phyloP scores from a whole-genome alignment of 371 early-diverging fungal species.

The Apophysomyces elegans region DNA sequence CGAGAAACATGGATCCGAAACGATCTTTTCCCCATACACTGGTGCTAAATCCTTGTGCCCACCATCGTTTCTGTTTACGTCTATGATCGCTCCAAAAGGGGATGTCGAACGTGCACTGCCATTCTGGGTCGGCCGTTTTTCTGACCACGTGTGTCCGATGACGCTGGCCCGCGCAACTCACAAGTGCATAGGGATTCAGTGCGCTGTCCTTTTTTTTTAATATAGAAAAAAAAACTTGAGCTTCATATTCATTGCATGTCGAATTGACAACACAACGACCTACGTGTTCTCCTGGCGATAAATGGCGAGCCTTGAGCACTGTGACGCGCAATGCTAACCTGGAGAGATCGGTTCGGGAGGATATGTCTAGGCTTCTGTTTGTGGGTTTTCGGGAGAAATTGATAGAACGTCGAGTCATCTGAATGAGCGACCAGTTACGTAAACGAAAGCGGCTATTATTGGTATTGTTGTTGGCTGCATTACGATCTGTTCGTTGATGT shows the following conservation, averaged over 20 bases:
- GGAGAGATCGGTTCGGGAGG: slow-evolving; percentile 13
- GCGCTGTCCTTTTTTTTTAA: slow-evolving; percentile 18
- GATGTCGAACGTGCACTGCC: slow-evolving; percentile 48
- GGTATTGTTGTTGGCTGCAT: background rate
- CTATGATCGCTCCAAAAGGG: slow-evolving; percentile 32
- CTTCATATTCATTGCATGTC: too few species aligned
- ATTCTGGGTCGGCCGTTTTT: slow-evolving; percentile 43
- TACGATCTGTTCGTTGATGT: background rate
- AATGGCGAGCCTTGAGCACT: slow-evolving; percentile 34
- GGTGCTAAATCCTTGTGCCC: slow-evolving; percentile 35
- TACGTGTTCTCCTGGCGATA: slow-evolving; percentile 34
- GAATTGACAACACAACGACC: background rate
- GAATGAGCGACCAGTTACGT: background rate
- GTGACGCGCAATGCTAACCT: slow-evolving; percentile 34
- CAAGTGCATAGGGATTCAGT: slow-evolving; percentile 41
- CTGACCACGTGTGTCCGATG: slow-evolving; percentile 48
- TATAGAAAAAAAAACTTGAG: too few species aligned
- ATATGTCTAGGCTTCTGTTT: background rate
- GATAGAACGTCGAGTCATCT: slow-evolving; percentile 12
- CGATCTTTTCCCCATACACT: slow-evolving; percentile 46
- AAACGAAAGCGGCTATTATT: background rate
- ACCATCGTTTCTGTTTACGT: slow-evolving; percentile 25
- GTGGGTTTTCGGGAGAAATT: slow-evolving; percentile 12
- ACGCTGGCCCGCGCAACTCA: slow-evolving; percentile 44
- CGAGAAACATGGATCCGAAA: slow-evolving; percentile 44